These are phyloP conservation scores for Dioscorea dumetorum DNA, from an alignment of 106 monocot genomes.

Conservation along the genomic window DNA sequence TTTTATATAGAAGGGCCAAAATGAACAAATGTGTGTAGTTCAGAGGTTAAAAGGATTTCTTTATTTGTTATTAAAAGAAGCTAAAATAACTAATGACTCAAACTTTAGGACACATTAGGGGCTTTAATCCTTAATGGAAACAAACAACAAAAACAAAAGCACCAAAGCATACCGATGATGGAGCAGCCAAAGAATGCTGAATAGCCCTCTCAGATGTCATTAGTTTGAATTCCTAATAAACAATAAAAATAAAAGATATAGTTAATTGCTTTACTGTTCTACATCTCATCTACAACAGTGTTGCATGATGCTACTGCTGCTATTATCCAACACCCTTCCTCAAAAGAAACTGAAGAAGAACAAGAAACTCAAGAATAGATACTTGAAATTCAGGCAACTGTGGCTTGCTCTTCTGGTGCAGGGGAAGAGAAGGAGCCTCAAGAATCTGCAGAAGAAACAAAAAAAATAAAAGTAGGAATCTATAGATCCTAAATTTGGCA, in stretches of 20 bases:
- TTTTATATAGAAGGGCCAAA: too few species aligned
- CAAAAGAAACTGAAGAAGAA: neutral
- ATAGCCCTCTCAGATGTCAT: conserved; percentile 47
- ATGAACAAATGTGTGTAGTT: too few species aligned
- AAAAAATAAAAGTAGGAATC: neutral
- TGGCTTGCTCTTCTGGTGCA: conserved; percentile 47
- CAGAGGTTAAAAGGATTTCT: too few species aligned
- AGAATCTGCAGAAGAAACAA: conserved; percentile 45
- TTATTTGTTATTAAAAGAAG: too few species aligned
- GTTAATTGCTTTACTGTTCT: neutral
- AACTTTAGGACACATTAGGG: too few species aligned
- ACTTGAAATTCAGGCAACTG: conserved; percentile 48
- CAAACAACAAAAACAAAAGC: too few species aligned
- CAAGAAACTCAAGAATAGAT: neutral
- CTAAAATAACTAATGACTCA: too few species aligned
- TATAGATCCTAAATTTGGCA: neutral
- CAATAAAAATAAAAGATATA: neutral
- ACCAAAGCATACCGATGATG: conserved; percentile 19
- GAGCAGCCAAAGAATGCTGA: conserved; percentile 10
- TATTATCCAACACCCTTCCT: neutral
- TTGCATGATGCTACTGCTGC: neutral
- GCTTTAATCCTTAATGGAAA: too few species aligned
- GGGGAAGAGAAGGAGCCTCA: conserved; percentile 47
- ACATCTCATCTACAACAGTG: neutral
- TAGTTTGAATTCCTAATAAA: conserved; percentile 53